Evolutionary conservation across 108 stramenopile species (phyloP).

Genomic region (Licmophora abbreviata): DNA sequence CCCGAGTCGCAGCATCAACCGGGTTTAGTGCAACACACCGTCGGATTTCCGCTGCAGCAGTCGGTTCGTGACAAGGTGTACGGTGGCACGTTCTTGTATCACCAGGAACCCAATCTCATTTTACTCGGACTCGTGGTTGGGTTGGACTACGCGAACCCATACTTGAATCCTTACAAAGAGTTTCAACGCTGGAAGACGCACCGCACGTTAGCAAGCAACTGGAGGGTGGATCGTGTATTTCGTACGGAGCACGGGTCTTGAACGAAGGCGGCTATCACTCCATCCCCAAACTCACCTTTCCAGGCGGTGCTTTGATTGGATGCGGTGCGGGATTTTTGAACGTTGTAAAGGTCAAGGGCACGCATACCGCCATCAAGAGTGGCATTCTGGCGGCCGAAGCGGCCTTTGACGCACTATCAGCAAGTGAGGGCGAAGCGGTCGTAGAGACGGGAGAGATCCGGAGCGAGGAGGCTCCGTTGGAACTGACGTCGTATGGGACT

Average conservation of each 20-base stretch:
- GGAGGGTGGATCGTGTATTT: slow-evolving; percentile 91
- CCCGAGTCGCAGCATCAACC: slow-evolving; percentile 82
- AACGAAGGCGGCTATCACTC: slow-evolving; percentile 97
- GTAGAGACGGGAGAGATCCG: slow-evolving; percentile 55
- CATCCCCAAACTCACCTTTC: slow-evolving; percentile 94
- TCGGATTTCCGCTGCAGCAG: slow-evolving; percentile 93
- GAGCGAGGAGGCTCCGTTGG: slow-evolving; percentile 22
- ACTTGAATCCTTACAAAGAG: slow-evolving; percentile 96
- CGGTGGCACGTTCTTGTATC: slow-evolving; percentile 96
- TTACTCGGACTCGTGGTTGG: slow-evolving; percentile 95
- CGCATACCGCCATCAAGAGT: slow-evolving; percentile 97
- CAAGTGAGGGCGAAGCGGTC: slow-evolving; percentile 60
- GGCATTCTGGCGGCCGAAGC: slow-evolving; percentile 94
- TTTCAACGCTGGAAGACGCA: slow-evolving; percentile 70
- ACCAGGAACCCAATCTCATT: slow-evolving; percentile 91
- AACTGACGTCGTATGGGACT: slow-evolving; percentile 47
- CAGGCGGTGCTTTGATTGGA: slow-evolving; percentile 89
- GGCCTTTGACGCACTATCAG: slow-evolving; percentile 65
- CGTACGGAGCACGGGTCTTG: slow-evolving; percentile 95
- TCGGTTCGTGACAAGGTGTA: slow-evolving; percentile 66
- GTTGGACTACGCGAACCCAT: slow-evolving; percentile 97
- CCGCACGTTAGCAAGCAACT: slow-evolving; percentile 81
- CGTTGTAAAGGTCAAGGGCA: slow-evolving; percentile 98
- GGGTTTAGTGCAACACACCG: slow-evolving; percentile 96
- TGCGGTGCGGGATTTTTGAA: slow-evolving; percentile 98